These are phyloP conservation scores for Eimeria acervulina DNA, from an alignment of 169 alveolate genomes.

Conservation along the genomic window DNA sequence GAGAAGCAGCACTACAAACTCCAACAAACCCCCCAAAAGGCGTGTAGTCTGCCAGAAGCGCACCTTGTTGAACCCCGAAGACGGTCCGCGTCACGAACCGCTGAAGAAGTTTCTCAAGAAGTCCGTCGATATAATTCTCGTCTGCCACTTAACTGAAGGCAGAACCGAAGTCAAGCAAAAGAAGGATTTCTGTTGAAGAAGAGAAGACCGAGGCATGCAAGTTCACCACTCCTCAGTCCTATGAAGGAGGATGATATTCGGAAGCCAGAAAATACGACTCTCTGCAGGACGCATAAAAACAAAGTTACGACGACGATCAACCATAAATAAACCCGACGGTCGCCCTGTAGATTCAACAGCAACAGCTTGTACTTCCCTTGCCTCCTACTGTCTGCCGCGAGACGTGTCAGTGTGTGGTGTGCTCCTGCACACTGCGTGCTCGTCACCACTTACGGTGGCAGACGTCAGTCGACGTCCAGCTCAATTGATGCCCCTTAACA, in stretches of 20 bases:
- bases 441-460: not conserved
- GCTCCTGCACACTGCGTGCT: not conserved
- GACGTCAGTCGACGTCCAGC: not conserved
- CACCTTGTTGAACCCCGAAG: not conserved
- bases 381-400: not conserved
- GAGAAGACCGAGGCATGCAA: not conserved
- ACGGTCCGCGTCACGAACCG: not conserved
- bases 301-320: not conserved
- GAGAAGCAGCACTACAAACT: not conserved
- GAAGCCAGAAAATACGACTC: not conserved
- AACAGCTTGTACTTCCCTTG: not conserved
- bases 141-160: not conserved
- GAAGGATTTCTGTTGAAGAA: not conserved
- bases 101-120: not conserved
- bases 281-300: not conserved
- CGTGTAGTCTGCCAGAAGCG: not conserved
- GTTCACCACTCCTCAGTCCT: not conserved
- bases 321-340: not conserved
- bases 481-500: not conserved
- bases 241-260: not conserved
- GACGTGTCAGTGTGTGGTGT: constrained; percentile 34
- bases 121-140: not conserved
- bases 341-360: not conserved
- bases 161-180: not conserved
- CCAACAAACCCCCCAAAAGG: not conserved